phyloP scores from a whole-genome alignment of 495 filamentous ascomycete genomes.

The Penicillium goetzii region DNA sequence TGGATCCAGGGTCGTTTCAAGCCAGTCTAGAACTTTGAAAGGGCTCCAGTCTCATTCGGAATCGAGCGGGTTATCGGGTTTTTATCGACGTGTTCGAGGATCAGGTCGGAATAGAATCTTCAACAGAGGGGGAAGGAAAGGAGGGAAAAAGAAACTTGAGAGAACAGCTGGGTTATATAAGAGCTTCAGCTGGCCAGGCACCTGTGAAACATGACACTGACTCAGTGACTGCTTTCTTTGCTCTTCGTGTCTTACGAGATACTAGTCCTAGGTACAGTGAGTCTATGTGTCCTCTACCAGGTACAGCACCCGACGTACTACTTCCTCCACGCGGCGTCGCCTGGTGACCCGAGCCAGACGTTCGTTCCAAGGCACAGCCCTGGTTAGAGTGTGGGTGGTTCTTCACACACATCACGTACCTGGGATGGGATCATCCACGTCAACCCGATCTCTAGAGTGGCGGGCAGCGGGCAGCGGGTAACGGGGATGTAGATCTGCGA shows the following conservation, averaged over 20 bases:
- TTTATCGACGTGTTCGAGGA: neutral
- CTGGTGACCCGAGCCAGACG: constrained; percentile 28
- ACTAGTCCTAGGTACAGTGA: neutral
- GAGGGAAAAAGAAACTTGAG: neutral
- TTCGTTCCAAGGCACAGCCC: constrained; percentile 28
- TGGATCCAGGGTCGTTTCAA: constrained; percentile 10
- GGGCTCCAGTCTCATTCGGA: neutral
- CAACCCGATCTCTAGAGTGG: constrained; percentile 3
- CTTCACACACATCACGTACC: constrained; percentile 10
- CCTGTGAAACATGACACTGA: constrained; percentile 26
- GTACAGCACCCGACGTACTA: neutral
- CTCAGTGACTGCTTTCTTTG: neutral
- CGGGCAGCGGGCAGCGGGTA: constrained; percentile 4
- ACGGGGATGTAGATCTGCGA: neutral
- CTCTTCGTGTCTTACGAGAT: neutral
- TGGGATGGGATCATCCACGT: constrained; percentile 11
- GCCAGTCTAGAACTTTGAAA: neutral
- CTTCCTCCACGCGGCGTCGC: constrained; percentile 28
- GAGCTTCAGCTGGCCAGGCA: constrained; percentile 22
- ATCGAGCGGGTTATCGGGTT: neutral
- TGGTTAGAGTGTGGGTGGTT: constrained; percentile 5
- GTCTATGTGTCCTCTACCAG: neutral
- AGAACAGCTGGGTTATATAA: constrained; percentile 3
- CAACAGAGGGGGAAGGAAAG: neutral
- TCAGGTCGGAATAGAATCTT: neutral